Evolutionary conservation across 2,329 filamentous ascomycete genomes (phyloP), one percentile per base, ranked within the genome.

Genomic region (Hypoxylon sp.): DNA sequence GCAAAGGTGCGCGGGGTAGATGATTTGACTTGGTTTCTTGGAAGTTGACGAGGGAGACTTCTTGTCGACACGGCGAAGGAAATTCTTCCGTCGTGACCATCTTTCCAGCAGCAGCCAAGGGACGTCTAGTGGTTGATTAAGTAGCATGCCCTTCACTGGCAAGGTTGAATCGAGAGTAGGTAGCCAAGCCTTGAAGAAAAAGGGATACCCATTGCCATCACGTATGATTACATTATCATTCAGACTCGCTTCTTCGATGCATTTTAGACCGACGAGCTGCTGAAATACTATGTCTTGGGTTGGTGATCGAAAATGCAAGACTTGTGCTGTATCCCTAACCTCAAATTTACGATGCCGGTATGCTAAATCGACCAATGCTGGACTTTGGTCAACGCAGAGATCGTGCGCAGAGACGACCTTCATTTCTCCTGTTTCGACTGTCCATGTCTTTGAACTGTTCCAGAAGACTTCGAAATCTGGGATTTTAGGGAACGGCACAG

Each of bases 1-100:
- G 59, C 88, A 87, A n/a, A 79, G 79, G 0, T 79, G 70, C 1
- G 81, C 74, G 0, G 85, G 84, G 2, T 90, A 75, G 4, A 85
- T 81, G 4, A 80, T 73, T 0, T 74, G 71, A 72, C 83, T 86
- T 34, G 72, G 80, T 61, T 83, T 87, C 1, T 74, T 77, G 11
- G 58, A 30, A 75, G 2, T 78, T 38, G 11, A 2, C 21, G 17
- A 21, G 17, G 6, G 6, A 43, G 17, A 3, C 73, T 66, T 43
- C 66, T 0, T 0, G 30, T 3, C 53, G 10, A 72, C 1, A 57
- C 76, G 67, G 45, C 90, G 87, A 4, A 92, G 81, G 52, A 90
- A 89, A 72, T 92, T 89, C 2, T 81, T 80, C 46, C 88, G 83
- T 60, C 83, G 85, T 0, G 88, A 84, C 76, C 87, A 87, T 45